Conservation (phyloP, 352 stramenopile species). For the Phytophthora meadii region DNA sequence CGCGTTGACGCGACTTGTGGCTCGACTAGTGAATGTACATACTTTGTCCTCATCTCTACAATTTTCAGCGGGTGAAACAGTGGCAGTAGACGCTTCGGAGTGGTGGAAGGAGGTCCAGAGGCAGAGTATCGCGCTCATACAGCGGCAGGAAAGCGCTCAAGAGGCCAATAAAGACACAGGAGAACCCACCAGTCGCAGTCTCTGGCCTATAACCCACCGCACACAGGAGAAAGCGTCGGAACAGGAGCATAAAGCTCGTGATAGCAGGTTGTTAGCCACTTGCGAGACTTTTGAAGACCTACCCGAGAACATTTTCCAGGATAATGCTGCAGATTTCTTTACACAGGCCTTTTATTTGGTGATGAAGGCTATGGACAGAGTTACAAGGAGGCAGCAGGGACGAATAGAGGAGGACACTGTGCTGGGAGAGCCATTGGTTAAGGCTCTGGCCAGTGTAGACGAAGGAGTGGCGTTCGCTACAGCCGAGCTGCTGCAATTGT, state of each 20-base stretch:
- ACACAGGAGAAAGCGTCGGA: constrained; percentile 3
- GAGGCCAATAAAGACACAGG: constrained; percentile 4
- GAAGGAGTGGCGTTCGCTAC: constrained; percentile 36
- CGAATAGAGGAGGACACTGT: constrained; percentile 8
- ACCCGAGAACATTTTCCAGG: constrained; percentile 4
- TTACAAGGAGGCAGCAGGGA: constrained; percentile 8
- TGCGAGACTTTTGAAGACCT: constrained; percentile 31
- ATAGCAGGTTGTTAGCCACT: background rate
- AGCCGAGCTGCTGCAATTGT: constrained; percentile 38
- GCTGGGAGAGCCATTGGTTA: constrained; percentile 1
- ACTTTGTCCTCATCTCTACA: constrained; percentile 42
- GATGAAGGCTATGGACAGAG: constrained; percentile 26
- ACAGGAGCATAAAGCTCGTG: background rate
- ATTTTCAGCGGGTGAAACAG: constrained; percentile 34
- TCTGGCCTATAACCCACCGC: constrained; percentile 22
- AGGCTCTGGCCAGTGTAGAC: constrained; percentile 31
- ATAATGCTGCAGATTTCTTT: constrained; percentile 15
- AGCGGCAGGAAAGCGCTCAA: constrained; percentile 11
- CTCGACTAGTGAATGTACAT: constrained; percentile 49
- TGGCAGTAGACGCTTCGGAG: constrained; percentile 42
- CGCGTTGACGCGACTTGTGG: constrained; percentile 39
- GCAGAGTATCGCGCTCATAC: constrained; percentile 28
- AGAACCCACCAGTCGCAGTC: background rate
- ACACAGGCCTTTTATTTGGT: constrained; percentile 33
- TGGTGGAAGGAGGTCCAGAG: constrained; percentile 58